phyloP scores from a whole-genome alignment of 768 basidiomycete genomes.

The Chalciporus pseudorubinellus region DNA sequence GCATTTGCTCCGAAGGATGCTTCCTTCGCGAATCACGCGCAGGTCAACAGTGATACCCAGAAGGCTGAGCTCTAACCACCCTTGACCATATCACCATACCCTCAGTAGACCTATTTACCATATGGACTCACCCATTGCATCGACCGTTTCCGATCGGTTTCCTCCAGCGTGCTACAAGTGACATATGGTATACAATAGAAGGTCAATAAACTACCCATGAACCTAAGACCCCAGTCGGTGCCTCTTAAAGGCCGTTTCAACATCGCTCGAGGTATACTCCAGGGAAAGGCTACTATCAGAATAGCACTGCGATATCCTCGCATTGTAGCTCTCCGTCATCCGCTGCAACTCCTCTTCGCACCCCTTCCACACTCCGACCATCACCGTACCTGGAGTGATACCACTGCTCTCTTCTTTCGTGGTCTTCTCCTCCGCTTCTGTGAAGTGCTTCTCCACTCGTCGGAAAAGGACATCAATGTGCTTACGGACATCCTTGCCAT shows the following conservation, averaged over 20 bases:
- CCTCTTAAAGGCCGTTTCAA: slow-evolving; percentile 75
- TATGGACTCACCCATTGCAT: no score
- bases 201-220: slow-evolving; percentile 6
- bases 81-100: slow-evolving; percentile 2
- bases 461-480: slow-evolving; percentile 82
- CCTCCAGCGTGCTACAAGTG: neutral
- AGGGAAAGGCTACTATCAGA: slow-evolving; percentile 65
- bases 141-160: no score
- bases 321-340: slow-evolving; percentile 66
- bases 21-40: slow-evolving; percentile 1
- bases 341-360: slow-evolving; percentile 82
- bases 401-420: slow-evolving; percentile 52
- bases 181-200: slow-evolving; percentile 7
- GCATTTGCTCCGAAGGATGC: slow-evolving; percentile 19
- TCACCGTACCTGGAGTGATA: slow-evolving; percentile 59
- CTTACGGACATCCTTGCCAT: slow-evolving; percentile 86
- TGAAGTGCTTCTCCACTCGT: slow-evolving; percentile 95
- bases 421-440: slow-evolving; percentile 70
- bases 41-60: slow-evolving; percentile 6
- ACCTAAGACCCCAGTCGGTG: slow-evolving; percentile 41
- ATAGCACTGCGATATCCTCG: slow-evolving; percentile 77
- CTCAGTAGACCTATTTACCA: neutral
- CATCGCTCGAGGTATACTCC: slow-evolving; percentile 73
- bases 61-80: neutral
- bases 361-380: slow-evolving; percentile 87